Percentiles rank a stretch among this genome's conserved stretches.
phyloP scores from a whole-genome alignment of 2,329 filamentous ascomycete species.

The Herpotrichia juniperi region DNA sequence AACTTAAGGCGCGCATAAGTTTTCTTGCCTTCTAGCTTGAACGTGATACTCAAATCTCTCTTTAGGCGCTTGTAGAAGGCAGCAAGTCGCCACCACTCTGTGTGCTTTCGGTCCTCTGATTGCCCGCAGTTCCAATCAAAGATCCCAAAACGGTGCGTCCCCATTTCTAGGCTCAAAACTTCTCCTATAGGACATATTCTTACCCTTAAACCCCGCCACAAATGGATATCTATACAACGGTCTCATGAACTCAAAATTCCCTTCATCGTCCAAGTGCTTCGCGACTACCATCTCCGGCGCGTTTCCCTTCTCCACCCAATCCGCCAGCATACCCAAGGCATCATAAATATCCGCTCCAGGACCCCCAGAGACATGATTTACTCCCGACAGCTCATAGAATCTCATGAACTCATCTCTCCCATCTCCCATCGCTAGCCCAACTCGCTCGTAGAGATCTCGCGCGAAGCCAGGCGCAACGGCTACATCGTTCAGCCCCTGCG shows the following conservation, averaged over 20 bases:
- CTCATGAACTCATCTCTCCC: not conserved
- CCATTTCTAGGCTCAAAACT: not conserved
- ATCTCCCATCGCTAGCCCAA: not conserved
- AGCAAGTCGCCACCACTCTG: too few relatives aligned
- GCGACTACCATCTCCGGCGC: not conserved
- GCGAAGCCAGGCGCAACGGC: not conserved
- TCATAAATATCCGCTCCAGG: not conserved
- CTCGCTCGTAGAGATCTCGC: not conserved
- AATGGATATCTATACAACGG: not conserved
- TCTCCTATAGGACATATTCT: not conserved
- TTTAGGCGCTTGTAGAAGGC: too few relatives aligned
- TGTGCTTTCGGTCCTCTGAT: too few relatives aligned
- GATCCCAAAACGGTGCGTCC: not conserved
- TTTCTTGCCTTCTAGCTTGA: too few relatives aligned
- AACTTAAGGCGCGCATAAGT: too few relatives aligned
- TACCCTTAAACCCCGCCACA: not conserved
- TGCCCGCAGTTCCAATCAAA: too few relatives aligned
- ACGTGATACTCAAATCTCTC: too few relatives aligned
- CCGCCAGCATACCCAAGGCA: not conserved
- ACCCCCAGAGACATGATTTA: not conserved
- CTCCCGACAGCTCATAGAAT: not conserved
- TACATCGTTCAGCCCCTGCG: not conserved
- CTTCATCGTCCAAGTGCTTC: not conserved
- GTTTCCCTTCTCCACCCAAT: not conserved
- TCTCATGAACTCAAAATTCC: not conserved